Evolutionary conservation across 108 stramenopile genomes (phyloP).

Genomic region (Skeletonema menzelii): DNA sequence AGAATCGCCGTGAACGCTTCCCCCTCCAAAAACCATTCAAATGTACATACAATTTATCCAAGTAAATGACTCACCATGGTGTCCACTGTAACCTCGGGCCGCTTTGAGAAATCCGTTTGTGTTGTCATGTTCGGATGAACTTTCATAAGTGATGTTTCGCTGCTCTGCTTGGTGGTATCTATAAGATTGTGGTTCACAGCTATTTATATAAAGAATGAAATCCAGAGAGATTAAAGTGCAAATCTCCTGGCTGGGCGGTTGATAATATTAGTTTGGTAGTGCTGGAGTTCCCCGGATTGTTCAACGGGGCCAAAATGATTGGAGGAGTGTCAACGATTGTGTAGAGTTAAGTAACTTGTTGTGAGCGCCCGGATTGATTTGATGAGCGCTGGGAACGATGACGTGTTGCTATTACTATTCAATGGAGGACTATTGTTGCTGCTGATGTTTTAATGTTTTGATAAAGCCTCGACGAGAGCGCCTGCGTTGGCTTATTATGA

Average conservation of each 20-base stretch:
- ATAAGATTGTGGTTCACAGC: no score
- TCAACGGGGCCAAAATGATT: background rate
- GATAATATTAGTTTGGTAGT: background rate
- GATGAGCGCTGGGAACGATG: background rate
- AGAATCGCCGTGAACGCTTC: no score
- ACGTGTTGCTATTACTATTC: no score
- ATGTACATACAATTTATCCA: background rate
- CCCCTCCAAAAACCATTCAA: background rate
- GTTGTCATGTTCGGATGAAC: background rate
- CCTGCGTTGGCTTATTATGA: no score
- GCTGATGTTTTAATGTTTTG: no score
- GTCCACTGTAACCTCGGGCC: slow-evolving; percentile 71
- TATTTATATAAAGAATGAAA: no score
- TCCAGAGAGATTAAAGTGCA: no score
- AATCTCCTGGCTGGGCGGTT: background rate
- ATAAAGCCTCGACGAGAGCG: background rate
- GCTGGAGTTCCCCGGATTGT: background rate
- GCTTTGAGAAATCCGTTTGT: slow-evolving; percentile 71
- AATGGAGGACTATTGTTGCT: no score
- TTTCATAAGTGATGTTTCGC: background rate
- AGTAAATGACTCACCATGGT: slow-evolving; percentile 78
- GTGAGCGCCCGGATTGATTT: no score
- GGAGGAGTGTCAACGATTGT: background rate
- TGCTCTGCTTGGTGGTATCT: no score
- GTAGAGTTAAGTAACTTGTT: no score